These are phyloP conservation scores for Gnetum montanum DNA, from an alignment of 75 land plant genomes.

Conservation along the genomic window DNA sequence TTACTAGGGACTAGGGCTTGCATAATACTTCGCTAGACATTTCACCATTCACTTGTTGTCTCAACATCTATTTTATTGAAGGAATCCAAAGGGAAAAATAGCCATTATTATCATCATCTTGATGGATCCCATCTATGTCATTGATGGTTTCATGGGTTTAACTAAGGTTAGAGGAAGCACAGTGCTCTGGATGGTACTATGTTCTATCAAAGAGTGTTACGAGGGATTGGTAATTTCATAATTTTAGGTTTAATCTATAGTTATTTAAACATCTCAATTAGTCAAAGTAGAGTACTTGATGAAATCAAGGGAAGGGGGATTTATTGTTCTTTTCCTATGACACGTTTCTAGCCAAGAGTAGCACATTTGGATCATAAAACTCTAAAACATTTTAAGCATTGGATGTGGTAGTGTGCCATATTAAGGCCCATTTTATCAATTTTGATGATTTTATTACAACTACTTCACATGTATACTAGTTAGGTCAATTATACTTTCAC, in stretches of 20 bases:
- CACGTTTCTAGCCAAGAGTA: slow-evolving; percentile 82
- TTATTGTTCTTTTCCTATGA: slow-evolving; percentile 83
- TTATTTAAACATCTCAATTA: slow-evolving; percentile 76
- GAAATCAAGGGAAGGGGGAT: slow-evolving; percentile 89
- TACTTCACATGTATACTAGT: slow-evolving; percentile 57
- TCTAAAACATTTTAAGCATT: slow-evolving; percentile 70
- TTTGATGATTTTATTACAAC: slow-evolving; percentile 67
- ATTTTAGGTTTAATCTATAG: slow-evolving; percentile 86
- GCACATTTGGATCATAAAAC: slow-evolving; percentile 61
- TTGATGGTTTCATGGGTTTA: slow-evolving; percentile 79
- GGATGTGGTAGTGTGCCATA: slow-evolving; percentile 99
- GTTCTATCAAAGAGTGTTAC: slow-evolving; percentile 89
- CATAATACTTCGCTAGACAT: slow-evolving; percentile 56
- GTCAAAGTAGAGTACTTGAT: slow-evolving; percentile 88
- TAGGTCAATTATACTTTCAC: slow-evolving; percentile 75
- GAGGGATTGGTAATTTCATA: too few relatives aligned
- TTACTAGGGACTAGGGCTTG: slow-evolving; percentile 52
- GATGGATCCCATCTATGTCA: slow-evolving; percentile 94
- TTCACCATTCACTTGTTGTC: slow-evolving; percentile 70
- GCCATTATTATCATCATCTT: slow-evolving; percentile 77
- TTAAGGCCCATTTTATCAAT: slow-evolving; percentile 80
- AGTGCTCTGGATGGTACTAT: slow-evolving; percentile 69
- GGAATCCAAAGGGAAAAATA: slow-evolving; percentile 89
- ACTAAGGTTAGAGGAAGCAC: slow-evolving; percentile 66
- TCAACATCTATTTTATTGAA: slow-evolving; percentile 93